Evolutionary conservation across 331 rosid species (phyloP), one percentile per base, ranked within the genome.

Genomic region (Arachis monticola): DNA sequence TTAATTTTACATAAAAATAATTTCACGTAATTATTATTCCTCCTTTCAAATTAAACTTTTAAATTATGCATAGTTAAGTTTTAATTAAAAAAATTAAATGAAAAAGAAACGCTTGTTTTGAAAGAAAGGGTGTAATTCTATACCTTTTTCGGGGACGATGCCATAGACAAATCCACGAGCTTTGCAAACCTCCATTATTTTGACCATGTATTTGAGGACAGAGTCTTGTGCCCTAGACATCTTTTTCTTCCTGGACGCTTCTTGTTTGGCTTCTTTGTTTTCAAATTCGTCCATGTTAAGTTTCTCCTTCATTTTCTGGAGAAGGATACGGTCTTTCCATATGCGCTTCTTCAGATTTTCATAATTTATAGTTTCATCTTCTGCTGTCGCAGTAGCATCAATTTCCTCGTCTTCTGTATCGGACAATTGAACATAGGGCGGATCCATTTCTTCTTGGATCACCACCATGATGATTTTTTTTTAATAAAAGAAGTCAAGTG

Each of bases 171-270:
- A 93, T 7, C 98, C 98, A 66, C 89, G 92, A 13, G 98, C 98
- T 74, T 93, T 87, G 61, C 97, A 93, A 41, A 88, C 93, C 84
- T 93, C 98, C 96, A 93, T 93, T 89, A 93, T 93, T 73, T 91
- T 93, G 77, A 93, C 73, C 98, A 93, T 93, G 76, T 91, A 91
- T 69, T 89, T 93, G 80, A 93, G 77, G 76, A 93, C 89, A 30
- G 94, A 96, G 35, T 93, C 97, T 69, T 93, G 98, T 30, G 98
- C 98, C 81, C 97, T 80, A 0, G 98, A 89, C 97, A 93, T 93
- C 90, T 91, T 93, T 82, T 91, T 93, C 90, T 96, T 88, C 81
- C 97, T 82, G 1, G 97, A 96, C 77, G 91, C 94, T 53, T 91
- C 98, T 61, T 88, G 94, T 4, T 35, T 35, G 40, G 83, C 84